Evolutionary conservation across 345 rosid species (phyloP), one percentile per base, ranked within the genome.

Genomic region (Dovyalis caffra): DNA sequence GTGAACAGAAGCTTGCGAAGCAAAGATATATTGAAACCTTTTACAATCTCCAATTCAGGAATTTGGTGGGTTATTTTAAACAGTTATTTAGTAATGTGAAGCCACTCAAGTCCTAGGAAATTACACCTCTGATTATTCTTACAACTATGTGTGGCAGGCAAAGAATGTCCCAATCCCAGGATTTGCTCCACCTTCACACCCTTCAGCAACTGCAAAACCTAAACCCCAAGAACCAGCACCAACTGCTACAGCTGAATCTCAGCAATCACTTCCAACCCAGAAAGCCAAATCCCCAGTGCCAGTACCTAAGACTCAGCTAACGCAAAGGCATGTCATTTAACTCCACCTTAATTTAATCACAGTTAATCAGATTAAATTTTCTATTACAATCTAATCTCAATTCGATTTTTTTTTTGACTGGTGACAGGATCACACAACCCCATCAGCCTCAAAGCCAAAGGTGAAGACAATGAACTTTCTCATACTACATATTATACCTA

Each of bases 41-140:
- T 71, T 88, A 90, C 81, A 86, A 77, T 76, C 93, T 91, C 53
- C 99, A 85, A 58, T 88, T 90, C 84, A 89, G 85, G 83, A 86
- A 75, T 51, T 68, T 89, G 90, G 99, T 93, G 68, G 84, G 90
- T 76, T 57, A 37, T 63, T 51, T 32, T 4, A 6, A 28, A 10
- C 56, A 47, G 32, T 35, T n/a, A n/a, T n/a, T n/a, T 61, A n/a
- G 29, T 61, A 49, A 21, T 21, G 18, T 45, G 68, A 43, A 43
- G 8, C 18, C 47, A 38, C 33, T 10, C 29, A 58, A 58, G 6
- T 49, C 15, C 7, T 14, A n/a, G 40, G 45, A 40, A n/a, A 21
- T 8, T 31, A 32, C 28, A 18, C 47, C 16, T 1, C 25, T 51
- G 8, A 20, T 49, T 26, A 10, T 1, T 16, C 10, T 35, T n/a